Percentiles rank a stretch among this genome's conserved stretches.
Conservation (phyloP, 306 rosid species). For the Mimosa bimucronata region DNA sequence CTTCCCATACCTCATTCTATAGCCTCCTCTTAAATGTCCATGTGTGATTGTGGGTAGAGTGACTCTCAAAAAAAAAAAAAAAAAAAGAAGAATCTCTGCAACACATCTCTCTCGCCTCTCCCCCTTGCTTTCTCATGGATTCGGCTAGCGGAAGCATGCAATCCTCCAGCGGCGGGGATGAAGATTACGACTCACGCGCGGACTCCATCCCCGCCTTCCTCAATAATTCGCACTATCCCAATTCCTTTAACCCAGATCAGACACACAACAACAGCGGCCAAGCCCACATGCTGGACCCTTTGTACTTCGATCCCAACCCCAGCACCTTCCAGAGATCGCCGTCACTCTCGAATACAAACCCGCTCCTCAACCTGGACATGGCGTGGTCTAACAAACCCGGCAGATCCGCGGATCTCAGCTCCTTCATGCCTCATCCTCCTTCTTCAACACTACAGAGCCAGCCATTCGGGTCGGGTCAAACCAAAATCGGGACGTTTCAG, state of each 20-base stretch:
- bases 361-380: slow-evolving; percentile 42
- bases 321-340: slow-evolving; percentile 40
- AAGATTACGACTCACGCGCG: slow-evolving; percentile 86
- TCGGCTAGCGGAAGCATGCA: slow-evolving; percentile 90
- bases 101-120: neutral
- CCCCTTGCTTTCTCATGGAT: slow-evolving; percentile 83
- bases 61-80: too few species aligned
- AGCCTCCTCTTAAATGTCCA: slow-evolving; percentile 39
- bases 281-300: slow-evolving; percentile 53
- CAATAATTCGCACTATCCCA: too few species aligned
- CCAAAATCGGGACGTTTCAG: slow-evolving; percentile 46
- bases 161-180: slow-evolving; percentile 90
- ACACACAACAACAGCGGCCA: neutral
- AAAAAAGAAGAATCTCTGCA: too few species aligned
- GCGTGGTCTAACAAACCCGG: too few species aligned
- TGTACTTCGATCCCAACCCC: slow-evolving; percentile 52
- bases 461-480: slow-evolving; percentile 44
- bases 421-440: slow-evolving; percentile 38
- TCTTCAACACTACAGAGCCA: slow-evolving; percentile 37
- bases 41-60: slow-evolving; percentile 6
- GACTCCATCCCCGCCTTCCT: slow-evolving; percentile 61
- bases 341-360: slow-evolving; percentile 40
- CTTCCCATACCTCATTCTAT: slow-evolving; percentile 40
- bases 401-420: slow-evolving; percentile 60
- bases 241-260: too few species aligned